phyloP scores from a whole-genome alignment of 192 early-diverging fungal species.

The Backusella westeae region DNA sequence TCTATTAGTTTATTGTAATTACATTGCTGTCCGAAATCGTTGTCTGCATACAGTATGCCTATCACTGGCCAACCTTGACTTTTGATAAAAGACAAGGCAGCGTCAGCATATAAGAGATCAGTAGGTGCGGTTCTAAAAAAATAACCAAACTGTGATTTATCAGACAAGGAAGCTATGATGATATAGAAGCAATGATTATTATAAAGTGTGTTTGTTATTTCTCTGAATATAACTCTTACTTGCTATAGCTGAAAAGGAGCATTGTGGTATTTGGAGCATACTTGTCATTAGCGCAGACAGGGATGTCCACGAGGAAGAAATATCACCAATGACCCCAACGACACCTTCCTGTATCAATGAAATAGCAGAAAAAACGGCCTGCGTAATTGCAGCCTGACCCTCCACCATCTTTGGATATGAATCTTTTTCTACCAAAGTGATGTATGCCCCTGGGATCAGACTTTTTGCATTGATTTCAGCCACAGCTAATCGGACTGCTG shows the following conservation, averaged over 20 bases:
- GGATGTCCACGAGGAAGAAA: conserved; percentile 43
- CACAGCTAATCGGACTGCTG: conserved; percentile 46
- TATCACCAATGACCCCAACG: conserved; percentile 49
- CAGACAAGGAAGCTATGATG: conserved; percentile 41
- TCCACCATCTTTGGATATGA: conserved; percentile 41
- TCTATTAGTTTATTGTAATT: conserved; percentile 7
- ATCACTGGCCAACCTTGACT: conserved; percentile 43
- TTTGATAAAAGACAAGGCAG: conserved; percentile 43
- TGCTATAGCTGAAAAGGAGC: conserved; percentile 49
- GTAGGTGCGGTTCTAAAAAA: conserved; percentile 55
- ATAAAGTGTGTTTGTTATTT: background rate
- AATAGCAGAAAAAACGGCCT: conserved; percentile 47
- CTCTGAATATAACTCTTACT: conserved; percentile 30
- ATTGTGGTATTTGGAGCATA: conserved; percentile 48
- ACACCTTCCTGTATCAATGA: conserved; percentile 48
- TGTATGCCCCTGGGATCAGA: conserved; percentile 50
- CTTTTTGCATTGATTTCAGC: conserved; percentile 45
- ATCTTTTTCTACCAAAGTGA: conserved; percentile 48
- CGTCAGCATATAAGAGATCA: conserved; percentile 42
- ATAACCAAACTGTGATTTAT: conserved; percentile 45
- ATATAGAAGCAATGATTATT: conserved; percentile 7
- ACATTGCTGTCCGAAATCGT: conserved; percentile 46
- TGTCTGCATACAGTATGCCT: conserved; percentile 44
- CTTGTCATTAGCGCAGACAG: conserved; percentile 46
- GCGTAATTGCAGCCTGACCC: conserved; percentile 42